phyloP scores from a whole-genome alignment of 768 basidiomycete genomes.

The Porphyrellus cyaneotinctus region DNA sequence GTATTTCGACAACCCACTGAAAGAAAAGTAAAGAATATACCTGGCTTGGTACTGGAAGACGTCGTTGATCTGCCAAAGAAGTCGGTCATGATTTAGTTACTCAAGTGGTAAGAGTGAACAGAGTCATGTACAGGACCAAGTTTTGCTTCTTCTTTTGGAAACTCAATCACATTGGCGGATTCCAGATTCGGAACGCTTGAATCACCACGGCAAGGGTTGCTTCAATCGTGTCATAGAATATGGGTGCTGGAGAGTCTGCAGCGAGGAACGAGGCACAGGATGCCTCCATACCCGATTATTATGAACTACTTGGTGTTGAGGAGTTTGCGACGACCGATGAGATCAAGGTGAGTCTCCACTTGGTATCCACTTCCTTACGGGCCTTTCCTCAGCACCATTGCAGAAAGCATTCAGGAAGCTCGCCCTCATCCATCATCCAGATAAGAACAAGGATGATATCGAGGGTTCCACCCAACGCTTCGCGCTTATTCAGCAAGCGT shows the following conservation, averaged over 20 bases:
- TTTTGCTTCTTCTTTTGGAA: slow-evolving; percentile 13
- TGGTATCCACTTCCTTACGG: not conserved
- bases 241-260: slow-evolving; percentile 71
- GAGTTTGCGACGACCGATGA: slow-evolving; percentile 84
- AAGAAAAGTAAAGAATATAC: slow-evolving; percentile 5
- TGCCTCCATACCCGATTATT: slow-evolving; percentile 58
- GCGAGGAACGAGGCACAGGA: slow-evolving; percentile 30
- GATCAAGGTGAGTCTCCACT: slow-evolving; percentile 68
- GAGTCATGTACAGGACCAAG: too few species aligned
- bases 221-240: too few species aligned
- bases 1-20: not conserved
- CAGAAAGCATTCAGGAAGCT: slow-evolving; percentile 81
- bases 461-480: slow-evolving; percentile 88
- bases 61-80: slow-evolving; percentile 44
- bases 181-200: not conserved
- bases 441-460: slow-evolving; percentile 79
- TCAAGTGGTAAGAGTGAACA: too few species aligned
- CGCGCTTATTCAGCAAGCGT: slow-evolving; percentile 87
- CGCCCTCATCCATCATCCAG: slow-evolving; percentile 82
- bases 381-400: slow-evolving; percentile 5
- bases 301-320: slow-evolving; percentile 73
- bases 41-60: slow-evolving; percentile 29
- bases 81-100: slow-evolving; percentile 43
- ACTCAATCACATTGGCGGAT: not conserved
- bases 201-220: too few species aligned